These are phyloP conservation scores for Backusella sp. DNA, from an alignment of 192 early-diverging fungal species.

Conservation along the genomic window DNA sequence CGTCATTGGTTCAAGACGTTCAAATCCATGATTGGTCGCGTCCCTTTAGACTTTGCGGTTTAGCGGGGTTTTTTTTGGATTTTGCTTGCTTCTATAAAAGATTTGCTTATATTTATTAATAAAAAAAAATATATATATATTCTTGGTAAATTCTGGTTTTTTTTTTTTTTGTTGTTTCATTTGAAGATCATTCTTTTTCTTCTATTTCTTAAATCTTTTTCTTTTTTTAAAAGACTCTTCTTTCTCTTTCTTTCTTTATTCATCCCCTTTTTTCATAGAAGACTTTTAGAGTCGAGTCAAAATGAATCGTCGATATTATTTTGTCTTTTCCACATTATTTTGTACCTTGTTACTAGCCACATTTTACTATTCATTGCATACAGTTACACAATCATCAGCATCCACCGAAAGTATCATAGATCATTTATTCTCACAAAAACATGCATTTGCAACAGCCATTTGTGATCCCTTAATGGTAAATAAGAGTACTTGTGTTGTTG, in stretches of 20 bases:
- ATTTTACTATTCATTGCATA: not conserved
- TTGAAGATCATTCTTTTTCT: not conserved
- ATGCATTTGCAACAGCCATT: slow-evolving; percentile 1
- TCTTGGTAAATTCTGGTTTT: not conserved
- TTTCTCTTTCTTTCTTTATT: not conserved
- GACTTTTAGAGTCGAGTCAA: not conserved
- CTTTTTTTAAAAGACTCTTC: not conserved
- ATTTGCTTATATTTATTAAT: not conserved
- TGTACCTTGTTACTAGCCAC: not conserved
- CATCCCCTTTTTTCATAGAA: not conserved
- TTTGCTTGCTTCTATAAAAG: not conserved
- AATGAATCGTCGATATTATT: not conserved
- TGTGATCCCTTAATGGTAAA: slow-evolving; percentile 2
- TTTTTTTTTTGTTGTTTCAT: no score
- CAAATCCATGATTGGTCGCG: slow-evolving; percentile 19
- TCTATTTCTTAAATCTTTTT: not conserved
- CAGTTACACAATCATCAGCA: not conserved
- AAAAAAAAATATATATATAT: not conserved
- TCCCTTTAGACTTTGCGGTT: slow-evolving; percentile 1
- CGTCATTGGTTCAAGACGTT: slow-evolving; percentile 14
- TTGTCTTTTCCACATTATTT: not conserved
- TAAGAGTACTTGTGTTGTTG: no score
- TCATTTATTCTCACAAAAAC: not conserved
- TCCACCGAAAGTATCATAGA: not conserved
- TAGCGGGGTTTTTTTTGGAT: not conserved